These are phyloP conservation scores for Phialemoniopsis sp. DNA, from an alignment of 2,329 filamentous ascomycete genomes.

Conservation along the genomic window DNA sequence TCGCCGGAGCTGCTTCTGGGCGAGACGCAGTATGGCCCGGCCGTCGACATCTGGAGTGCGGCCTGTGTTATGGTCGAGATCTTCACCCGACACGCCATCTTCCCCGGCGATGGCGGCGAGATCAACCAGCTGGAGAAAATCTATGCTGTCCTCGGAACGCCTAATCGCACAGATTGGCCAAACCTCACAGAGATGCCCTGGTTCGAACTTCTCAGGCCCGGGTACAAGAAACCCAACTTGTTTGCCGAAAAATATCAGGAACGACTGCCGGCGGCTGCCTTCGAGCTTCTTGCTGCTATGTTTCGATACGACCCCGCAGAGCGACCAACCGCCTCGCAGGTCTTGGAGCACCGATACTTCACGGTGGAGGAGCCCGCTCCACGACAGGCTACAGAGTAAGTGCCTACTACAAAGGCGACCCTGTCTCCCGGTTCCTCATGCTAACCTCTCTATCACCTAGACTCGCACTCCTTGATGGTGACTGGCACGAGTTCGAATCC, in stretches of 20 bases:
- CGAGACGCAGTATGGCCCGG: constrained; percentile 84
- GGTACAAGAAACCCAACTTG: constrained; percentile 64
- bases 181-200: constrained; percentile 90
- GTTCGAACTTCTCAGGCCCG: constrained; percentile 87
- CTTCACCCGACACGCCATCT: constrained; percentile 89
- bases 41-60: constrained; percentile 94
- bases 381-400: constrained; percentile 76
- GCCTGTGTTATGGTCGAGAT: constrained; percentile 97
- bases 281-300: constrained; percentile 78
- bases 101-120: constrained; percentile 93
- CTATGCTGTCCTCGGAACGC: constrained; percentile 88
- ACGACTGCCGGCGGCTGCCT: constrained; percentile 72
- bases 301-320: constrained; percentile 85
- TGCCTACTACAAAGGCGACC: constrained; percentile 17
- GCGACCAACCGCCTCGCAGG: constrained; percentile 77
- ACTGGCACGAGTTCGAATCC: constrained; percentile 99
- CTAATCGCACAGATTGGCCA: constrained; percentile 81
- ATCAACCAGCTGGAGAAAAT: constrained; percentile 95
- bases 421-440: constrained; percentile 1
- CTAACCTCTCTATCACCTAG: constrained; percentile 37
- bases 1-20: constrained; percentile 87
- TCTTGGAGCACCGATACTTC: constrained; percentile 87
- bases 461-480: constrained; percentile 76
- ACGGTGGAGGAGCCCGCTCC: constrained; percentile 72
- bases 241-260: constrained; percentile 84